These are phyloP conservation scores for Penicillium sp. DNA, from an alignment of 2,329 filamentous ascomycete species.

Conservation along the genomic window DNA sequence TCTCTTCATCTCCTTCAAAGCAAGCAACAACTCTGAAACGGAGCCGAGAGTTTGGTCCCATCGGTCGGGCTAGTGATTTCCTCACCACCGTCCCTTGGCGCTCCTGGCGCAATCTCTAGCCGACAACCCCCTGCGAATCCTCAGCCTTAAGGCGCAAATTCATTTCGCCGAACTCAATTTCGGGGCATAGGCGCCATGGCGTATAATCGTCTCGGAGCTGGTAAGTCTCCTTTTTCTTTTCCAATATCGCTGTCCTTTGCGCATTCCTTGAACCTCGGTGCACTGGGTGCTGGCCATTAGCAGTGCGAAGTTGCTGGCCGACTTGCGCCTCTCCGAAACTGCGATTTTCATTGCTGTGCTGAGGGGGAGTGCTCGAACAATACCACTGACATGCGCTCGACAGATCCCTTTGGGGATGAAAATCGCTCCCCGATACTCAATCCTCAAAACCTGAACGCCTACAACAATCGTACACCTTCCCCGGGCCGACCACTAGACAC, in stretches of 20 bases:
- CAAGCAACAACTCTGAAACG: slow-evolving; percentile 18
- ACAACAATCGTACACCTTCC: slow-evolving; percentile 60
- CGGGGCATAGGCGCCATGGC: slow-evolving; percentile 41
- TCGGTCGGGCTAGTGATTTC: slow-evolving; percentile 14
- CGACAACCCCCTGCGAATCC: slow-evolving; percentile 14
- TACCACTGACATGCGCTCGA: slow-evolving; percentile 22
- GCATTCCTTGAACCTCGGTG: not conserved
- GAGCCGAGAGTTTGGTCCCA: slow-evolving; percentile 15
- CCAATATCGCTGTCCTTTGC: slow-evolving; percentile 1
- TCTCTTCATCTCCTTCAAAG: slow-evolving; percentile 9
- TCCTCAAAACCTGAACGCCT: slow-evolving; percentile 44
- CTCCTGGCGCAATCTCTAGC: slow-evolving; percentile 30
- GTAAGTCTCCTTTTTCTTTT: slow-evolving; percentile 45
- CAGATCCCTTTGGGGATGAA: slow-evolving; percentile 42
- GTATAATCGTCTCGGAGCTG: slow-evolving; percentile 60
- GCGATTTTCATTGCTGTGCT: slow-evolving; percentile 1
- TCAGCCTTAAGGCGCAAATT: slow-evolving; percentile 17
- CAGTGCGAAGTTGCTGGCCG: slow-evolving; percentile 5
- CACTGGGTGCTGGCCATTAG: slow-evolving; percentile 7
- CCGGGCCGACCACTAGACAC: slow-evolving; percentile 67
- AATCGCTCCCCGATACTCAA: slow-evolving; percentile 45
- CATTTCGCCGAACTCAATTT: slow-evolving; percentile 20
- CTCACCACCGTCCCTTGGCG: slow-evolving; percentile 12
- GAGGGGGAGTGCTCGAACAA: not conserved
- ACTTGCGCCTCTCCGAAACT: not conserved